These are phyloP conservation scores for Raphanus hybrid DNA, from an alignment of 441 rosid species.

Conservation along the genomic window DNA sequence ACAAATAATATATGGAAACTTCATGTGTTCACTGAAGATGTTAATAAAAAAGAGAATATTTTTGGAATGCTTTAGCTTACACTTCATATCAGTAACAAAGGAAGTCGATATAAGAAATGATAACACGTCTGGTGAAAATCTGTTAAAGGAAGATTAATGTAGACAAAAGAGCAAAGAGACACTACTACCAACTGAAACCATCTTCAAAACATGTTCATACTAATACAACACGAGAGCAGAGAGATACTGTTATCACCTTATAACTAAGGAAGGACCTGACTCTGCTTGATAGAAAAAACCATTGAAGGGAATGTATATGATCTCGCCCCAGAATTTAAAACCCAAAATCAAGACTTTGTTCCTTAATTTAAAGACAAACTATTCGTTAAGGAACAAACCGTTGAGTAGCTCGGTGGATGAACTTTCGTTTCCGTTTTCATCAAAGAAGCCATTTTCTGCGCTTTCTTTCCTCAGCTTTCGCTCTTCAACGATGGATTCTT, in stretches of 20 bases:
- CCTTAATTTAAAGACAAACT: not conserved
- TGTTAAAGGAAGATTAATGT: not conserved
- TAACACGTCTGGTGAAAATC: not conserved
- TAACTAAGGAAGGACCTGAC: conserved; percentile 17
- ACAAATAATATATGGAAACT: not conserved
- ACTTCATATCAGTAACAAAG: not conserved
- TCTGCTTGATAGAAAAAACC: not conserved
- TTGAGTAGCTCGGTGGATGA: conserved; percentile 62
- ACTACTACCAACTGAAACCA: not conserved
- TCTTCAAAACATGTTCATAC: conserved; percentile 3
- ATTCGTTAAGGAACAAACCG: conserved; percentile 60
- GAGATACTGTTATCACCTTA: not conserved
- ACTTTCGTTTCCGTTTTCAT: conserved; percentile 47
- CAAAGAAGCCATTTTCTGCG: conserved; percentile 65
- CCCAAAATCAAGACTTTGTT: not conserved
- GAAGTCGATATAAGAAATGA: not conserved
- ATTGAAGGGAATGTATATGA: not conserved
- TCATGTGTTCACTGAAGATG: conserved; percentile 16
- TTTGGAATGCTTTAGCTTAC: conserved; percentile 11
- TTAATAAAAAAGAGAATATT: conserved; percentile 8
- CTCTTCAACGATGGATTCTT: conserved; percentile 67
- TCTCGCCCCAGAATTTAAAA: not conserved
- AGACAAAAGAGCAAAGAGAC: conserved; percentile 6
- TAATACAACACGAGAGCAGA: not conserved
- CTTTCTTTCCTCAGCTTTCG: conserved; percentile 64